Conservation (phyloP, 2,329 filamentous ascomycete species). For the Hypoxylon rubiginosum region DNA sequence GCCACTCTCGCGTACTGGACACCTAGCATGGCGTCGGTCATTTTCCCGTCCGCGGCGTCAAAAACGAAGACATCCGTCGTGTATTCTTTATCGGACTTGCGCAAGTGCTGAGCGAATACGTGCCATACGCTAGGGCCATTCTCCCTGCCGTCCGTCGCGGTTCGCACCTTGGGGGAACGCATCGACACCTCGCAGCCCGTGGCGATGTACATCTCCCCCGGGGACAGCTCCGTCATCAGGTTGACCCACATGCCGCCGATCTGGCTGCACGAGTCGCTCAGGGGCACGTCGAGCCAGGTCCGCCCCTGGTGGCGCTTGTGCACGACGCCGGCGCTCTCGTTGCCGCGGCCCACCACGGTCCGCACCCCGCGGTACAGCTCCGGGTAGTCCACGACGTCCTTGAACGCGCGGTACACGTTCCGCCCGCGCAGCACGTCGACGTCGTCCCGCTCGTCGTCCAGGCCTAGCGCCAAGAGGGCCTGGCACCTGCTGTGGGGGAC, state of each 20-base stretch:
- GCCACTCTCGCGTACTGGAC: slow-evolving; percentile 50
- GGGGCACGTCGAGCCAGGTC: slow-evolving; percentile 45
- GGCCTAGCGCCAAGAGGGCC: slow-evolving; percentile 44
- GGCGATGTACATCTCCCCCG: slow-evolving; percentile 52
- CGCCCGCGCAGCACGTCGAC: slow-evolving; percentile 53
- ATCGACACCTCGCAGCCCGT: slow-evolving; percentile 52
- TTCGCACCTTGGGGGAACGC: slow-evolving; percentile 45
- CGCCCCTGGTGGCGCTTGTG: slow-evolving; percentile 28
- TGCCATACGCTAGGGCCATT: slow-evolving; percentile 45
- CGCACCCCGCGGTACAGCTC: slow-evolving; percentile 52
- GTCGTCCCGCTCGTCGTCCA: slow-evolving; percentile 32
- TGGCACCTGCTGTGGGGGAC: slow-evolving; percentile 49
- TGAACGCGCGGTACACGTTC: slow-evolving; percentile 56
- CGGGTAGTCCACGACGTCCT: slow-evolving; percentile 52
- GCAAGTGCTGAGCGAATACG: slow-evolving; percentile 48
- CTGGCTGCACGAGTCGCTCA: slow-evolving; percentile 54
- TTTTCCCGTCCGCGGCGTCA: slow-evolving; percentile 45
- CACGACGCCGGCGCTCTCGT: slow-evolving; percentile 50
- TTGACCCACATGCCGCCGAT: slow-evolving; percentile 56
- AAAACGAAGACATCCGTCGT: slow-evolving; percentile 55
- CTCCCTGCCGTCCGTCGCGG: not conserved
- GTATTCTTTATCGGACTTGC: slow-evolving; percentile 45
- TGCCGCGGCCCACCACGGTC: slow-evolving; percentile 45
- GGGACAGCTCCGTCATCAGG: slow-evolving; percentile 49
- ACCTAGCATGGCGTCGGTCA: slow-evolving; percentile 54